Base-by-base conservation (phyloP, 768 basidiomycete species). In the Russula dissimulans region DNA sequence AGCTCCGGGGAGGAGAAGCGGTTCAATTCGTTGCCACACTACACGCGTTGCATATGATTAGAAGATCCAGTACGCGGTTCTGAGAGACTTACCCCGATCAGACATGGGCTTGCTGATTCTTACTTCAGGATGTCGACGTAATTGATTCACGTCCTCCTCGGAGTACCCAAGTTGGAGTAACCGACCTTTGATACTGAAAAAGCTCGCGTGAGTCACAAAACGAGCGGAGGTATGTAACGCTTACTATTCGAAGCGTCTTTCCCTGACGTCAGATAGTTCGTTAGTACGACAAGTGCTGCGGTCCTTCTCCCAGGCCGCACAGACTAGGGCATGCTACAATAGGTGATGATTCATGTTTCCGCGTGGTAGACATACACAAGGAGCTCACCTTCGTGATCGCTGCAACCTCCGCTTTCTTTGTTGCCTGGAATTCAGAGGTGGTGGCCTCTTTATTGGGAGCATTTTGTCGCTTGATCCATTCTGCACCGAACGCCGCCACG, bases 51-150 rank as follows among this genome's bases (percentile, higher is more conserved):
- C 5, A 14, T 36, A n/a, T 26, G 22, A 26, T 54, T 15, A 54
- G 57, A 3, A 31, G 26, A 31, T 22, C 15, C 3, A 2, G 4
- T 12, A 26, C 1, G 10, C 15, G 12, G 14, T 6, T 14, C 17
- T 3, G 8, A 8, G 14, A 14, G n/a, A 45, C 26, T 39, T 44
- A 64, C 63, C 55, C 49, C 63, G 48, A 45, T 56, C 45, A 12
- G 63, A 47, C 46, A 64, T 52, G 12, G 63, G 59, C 46, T 64
- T 64, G 34, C 54, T 56, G 12, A 12, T 36, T 36, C 18, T 45
- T 38, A 64, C 59, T 54, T 64, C 63, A 32, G 36, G 54, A 34
- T 64, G 63, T 11, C 5, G n/a, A 10, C 63, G 46, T 6, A 64
- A 14, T 1, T 44, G n/a, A 26, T 31, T 36, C 39, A 64, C 45